Evolutionary conservation across 2,329 filamentous ascomycete species (phyloP).

Genomic region (Calcarisporium arbuscula): DNA sequence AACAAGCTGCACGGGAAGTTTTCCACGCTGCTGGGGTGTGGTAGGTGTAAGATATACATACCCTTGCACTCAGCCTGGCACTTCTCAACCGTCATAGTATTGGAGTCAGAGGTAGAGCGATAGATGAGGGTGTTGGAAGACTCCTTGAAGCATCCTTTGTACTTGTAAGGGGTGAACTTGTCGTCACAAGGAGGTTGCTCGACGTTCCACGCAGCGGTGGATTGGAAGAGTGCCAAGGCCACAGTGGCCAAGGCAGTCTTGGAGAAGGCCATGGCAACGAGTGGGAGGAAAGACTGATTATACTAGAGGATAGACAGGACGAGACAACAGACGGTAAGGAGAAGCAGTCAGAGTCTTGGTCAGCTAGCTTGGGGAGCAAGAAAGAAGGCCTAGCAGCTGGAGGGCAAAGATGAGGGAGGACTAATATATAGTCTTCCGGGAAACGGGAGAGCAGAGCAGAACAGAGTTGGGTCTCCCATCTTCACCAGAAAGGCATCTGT

Average conservation of each 20-base stretch:
- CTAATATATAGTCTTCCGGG: too few species aligned
- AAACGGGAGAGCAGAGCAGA: too few species aligned
- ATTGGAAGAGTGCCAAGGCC: conserved; percentile 30
- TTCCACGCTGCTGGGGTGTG: too few species aligned
- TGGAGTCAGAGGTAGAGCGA: conserved; percentile 29
- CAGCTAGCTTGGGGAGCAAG: too few species aligned
- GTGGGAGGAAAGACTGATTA: conserved; percentile 4
- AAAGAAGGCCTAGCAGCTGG: too few species aligned
- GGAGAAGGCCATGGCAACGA: conserved; percentile 9
- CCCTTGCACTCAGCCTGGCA: conserved; percentile 45
- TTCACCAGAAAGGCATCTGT: too few species aligned
- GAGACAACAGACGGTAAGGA: too few species aligned
- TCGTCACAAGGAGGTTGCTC: conserved; percentile 38
- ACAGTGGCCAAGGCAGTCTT: conserved; percentile 24
- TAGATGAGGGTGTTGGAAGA: conserved; percentile 29
- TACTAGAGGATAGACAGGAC: background rate
- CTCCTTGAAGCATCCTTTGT: conserved; percentile 42
- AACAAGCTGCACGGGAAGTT: background rate
- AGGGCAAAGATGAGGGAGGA: too few species aligned
- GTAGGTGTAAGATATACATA: conserved; percentile 13
- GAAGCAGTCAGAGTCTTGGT: too few species aligned
- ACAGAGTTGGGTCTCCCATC: too few species aligned
- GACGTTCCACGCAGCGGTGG: conserved; percentile 34
- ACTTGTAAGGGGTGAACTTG: conserved; percentile 40
- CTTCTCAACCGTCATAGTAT: conserved; percentile 40